Conservation (phyloP, 2,329 filamentous ascomycete genomes). For the Drechslerella dactyloides region DNA sequence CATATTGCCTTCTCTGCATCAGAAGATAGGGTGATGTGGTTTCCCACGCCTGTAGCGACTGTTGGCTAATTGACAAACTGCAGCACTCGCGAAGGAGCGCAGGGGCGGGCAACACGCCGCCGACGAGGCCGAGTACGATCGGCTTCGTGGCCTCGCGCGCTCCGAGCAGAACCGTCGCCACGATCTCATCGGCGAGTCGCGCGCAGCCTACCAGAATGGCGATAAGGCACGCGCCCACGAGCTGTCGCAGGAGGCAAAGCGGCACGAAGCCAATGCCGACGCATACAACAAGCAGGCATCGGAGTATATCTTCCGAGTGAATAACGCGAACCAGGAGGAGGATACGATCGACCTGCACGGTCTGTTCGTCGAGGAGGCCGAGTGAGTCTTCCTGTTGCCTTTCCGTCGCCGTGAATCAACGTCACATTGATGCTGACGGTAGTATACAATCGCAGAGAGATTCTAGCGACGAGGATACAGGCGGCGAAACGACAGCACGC, state of each 20-base stretch:
- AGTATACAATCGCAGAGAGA: slow-evolving; percentile 62
- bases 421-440: not conserved
- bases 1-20: no score
- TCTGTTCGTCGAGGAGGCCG: slow-evolving; percentile 91
- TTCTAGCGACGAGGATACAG: slow-evolving; percentile 82
- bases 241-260: slow-evolving; percentile 82
- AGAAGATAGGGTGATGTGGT: no score
- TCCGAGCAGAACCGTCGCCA: slow-evolving; percentile 79
- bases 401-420: not conserved
- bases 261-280: slow-evolving; percentile 82
- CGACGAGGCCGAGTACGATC: slow-evolving; percentile 87
- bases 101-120: slow-evolving; percentile 68
- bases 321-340: slow-evolving; percentile 75
- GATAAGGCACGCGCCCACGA: slow-evolving; percentile 84
- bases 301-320: slow-evolving; percentile 93
- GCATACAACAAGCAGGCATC: slow-evolving; percentile 88
- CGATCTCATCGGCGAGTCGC: slow-evolving; percentile 77
- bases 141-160: slow-evolving; percentile 80
- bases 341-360: slow-evolving; percentile 96
- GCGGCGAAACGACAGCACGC: slow-evolving; percentile 76
- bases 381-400: slow-evolving; percentile 58
- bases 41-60: no score
- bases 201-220: slow-evolving; percentile 80
- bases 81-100: slow-evolving; percentile 42
- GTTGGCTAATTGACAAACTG: not conserved